These are phyloP conservation scores for Starmerella etchellsii DNA, from an alignment of 805 yeast genomes.

Conservation along the genomic window DNA sequence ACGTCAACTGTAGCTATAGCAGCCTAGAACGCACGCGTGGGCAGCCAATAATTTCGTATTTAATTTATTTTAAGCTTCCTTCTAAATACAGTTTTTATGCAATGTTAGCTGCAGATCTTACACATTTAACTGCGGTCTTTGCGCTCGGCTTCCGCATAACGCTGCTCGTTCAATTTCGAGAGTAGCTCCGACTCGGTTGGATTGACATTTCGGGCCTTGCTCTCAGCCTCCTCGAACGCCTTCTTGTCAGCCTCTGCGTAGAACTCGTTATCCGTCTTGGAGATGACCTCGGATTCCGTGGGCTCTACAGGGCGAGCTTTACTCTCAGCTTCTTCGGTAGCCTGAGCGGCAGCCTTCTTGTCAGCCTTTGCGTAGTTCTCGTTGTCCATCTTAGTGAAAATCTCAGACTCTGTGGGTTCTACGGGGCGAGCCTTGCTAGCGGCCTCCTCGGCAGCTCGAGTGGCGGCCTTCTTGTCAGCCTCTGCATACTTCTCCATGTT, in stretches of 20 bases:
- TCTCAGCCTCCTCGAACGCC: neutral
- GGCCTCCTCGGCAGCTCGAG: neutral
- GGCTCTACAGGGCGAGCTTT: constrained; percentile 1
- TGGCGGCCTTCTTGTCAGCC: constrained; percentile 1
- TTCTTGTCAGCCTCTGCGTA: neutral
- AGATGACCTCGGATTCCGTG: constrained; percentile 13
- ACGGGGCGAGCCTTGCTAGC: neutral
- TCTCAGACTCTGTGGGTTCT: neutral
- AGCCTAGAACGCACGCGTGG: too few species aligned
- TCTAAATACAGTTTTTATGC: too few species aligned
- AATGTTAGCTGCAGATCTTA: neutral
- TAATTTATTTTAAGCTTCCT: neutral
- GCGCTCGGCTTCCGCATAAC: too few species aligned
- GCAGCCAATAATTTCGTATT: too few species aligned
- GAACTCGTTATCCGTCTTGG: constrained; percentile 13
- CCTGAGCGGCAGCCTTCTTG: constrained; percentile 1
- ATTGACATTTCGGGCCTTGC: neutral
- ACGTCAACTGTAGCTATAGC: constrained; percentile 25
- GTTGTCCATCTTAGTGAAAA: neutral
- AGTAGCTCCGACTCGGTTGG: neutral
- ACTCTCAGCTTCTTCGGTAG: neutral
- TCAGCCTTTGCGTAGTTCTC: neutral
- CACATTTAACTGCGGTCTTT: too few species aligned
- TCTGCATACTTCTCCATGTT: constrained; percentile 5
- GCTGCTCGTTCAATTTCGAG: too few species aligned